A percentile compares a stretch with the other conserved stretches of the same genome.
These are phyloP conservation scores for Aphanomyces cochlioides DNA, from an alignment of 352 stramenopile species.

Conservation along the genomic window DNA sequence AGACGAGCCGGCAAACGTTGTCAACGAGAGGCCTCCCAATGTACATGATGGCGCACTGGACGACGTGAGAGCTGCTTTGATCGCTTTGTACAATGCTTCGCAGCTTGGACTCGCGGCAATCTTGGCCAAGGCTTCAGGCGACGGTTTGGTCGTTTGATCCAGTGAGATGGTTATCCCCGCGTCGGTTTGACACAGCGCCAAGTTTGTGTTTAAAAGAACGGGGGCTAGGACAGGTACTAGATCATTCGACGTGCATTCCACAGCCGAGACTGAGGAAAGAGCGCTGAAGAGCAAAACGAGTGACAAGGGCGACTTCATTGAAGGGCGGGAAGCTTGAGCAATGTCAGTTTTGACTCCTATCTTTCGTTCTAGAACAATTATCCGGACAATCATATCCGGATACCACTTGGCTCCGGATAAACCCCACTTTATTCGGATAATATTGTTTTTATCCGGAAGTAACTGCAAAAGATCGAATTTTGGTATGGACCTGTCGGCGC, in stretches of 20 bases:
- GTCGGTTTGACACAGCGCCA: not conserved
- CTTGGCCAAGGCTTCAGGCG: not conserved
- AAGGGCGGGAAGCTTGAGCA: not conserved
- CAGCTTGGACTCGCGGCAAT: not conserved
- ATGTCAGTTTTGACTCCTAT: not conserved
- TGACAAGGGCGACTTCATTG: not conserved
- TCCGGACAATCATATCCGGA: not conserved
- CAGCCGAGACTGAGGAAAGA: not conserved
- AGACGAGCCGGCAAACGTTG: not conserved
- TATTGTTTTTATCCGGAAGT: not conserved
- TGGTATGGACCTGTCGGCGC: not conserved
- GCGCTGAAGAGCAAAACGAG: not conserved
- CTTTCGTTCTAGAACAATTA: not conserved
- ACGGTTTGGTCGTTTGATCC: not conserved
- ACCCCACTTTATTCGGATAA: not conserved
- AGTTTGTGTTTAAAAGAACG: not conserved
- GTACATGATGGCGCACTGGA: not conserved
- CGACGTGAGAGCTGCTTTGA: not conserved
- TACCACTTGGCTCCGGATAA: not conserved
- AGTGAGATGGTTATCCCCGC: not conserved
- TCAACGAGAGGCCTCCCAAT: not conserved
- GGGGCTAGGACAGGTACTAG: not conserved
- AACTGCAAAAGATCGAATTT: conserved; percentile 2
- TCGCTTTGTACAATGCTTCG: not conserved
- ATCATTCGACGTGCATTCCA: not conserved